Base-by-base conservation (phyloP, 2,329 filamentous ascomycete species). In the Trichophaea hybrida region DNA sequence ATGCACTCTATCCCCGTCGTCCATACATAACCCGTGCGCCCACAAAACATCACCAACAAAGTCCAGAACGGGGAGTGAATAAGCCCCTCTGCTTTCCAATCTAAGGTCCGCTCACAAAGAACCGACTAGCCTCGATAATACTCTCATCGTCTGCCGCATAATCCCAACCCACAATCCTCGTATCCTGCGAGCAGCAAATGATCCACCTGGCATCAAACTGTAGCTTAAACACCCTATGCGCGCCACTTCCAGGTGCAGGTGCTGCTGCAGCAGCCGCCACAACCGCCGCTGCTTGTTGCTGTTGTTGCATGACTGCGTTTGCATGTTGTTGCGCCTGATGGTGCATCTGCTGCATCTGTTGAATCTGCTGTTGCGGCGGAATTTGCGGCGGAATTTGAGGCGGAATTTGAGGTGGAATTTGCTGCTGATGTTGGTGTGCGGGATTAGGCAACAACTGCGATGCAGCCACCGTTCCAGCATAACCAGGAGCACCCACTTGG, bases 171-270 rank as follows among this genome's bases (percentile, higher is more conserved):
- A 97, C 88, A 69, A 98, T 97, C 13, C 85, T 82, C 43, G 84
- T 84, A 59, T 93, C 88, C 71, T 97, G 90, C 65, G 86, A 93
- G 71, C 91, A 96, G 74, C 90, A 96, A 58, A 98, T 85, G 66
- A 98, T 94, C 68, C 90, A 83, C 24, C 89, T 80, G 0, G 89
- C 87, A 70, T 98, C 93, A 67, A 96, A 98, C 71, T 98, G 93
- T 38, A 97, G 77, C 73, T 98, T 98, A 76, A 97, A 98, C 2
- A 98, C 86, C 31, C 93, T 73, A 8, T 80, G 78, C 64, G 70
- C 44, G 13, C 63, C 59, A 48, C 59, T 37, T 24, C 57, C 52
- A 35, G 60, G 43, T 57, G 64, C 60, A n/a, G 59, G 53, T 6
- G 61, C 35, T 1, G 43, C 32, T 32, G 63, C 56, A 0, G 63